Evolutionary conservation across 495 filamentous ascomycete species (phyloP).

Genomic region (Penicillium coprophilum): DNA sequence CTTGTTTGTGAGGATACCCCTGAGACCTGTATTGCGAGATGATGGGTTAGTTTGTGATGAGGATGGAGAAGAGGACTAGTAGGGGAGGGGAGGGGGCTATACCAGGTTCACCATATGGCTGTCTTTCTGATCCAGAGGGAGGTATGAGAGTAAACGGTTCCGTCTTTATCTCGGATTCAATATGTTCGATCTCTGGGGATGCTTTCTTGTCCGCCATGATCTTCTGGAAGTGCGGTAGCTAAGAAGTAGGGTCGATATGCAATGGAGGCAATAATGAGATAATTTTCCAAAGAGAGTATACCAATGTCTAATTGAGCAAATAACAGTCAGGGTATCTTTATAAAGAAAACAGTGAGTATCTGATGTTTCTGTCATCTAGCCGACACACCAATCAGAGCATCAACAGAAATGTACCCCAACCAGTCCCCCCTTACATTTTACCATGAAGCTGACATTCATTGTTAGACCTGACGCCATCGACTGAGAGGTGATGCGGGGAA

Average conservation of each 20-base stretch:
- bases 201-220: conserved; percentile 2
- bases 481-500: background rate
- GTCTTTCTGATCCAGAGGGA: background rate
- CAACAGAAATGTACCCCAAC: background rate
- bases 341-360: background rate
- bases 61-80: background rate
- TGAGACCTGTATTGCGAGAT: conserved; percentile 25
- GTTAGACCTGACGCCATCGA: background rate
- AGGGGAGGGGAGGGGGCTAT: background rate
- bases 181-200: conserved; percentile 1
- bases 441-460: background rate
- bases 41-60: background rate
- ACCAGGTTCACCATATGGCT: conserved; percentile 6
- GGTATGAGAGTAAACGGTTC: conserved; percentile 3
- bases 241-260: background rate
- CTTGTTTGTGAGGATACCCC: conserved; percentile 42
- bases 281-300: background rate
- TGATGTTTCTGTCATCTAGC: background rate
- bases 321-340: background rate
- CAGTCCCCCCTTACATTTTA: background rate
- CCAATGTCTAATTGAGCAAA: background rate
- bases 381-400: background rate
- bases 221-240: background rate
- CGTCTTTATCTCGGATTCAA: background rate
- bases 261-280: background rate